These are phyloP conservation scores for Prunella vulgaris DNA, from an alignment of 257 asterid species.

Conservation along the genomic window DNA sequence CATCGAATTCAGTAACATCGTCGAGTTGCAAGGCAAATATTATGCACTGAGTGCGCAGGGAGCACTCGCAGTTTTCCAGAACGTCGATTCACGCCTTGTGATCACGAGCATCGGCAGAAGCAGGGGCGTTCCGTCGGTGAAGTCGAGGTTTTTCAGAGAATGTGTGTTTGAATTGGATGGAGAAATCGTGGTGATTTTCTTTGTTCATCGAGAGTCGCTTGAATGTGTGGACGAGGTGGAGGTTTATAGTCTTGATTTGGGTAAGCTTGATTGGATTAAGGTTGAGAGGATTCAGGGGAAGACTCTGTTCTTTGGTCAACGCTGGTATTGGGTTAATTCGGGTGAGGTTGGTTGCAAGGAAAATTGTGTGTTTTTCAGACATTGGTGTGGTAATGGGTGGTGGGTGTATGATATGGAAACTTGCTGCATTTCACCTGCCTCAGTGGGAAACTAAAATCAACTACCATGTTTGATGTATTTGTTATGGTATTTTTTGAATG, in stretches of 20 bases:
- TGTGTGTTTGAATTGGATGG: constrained; percentile 26
- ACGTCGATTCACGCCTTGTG: background rate
- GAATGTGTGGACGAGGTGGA: background rate
- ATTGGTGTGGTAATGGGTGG: constrained; percentile 19
- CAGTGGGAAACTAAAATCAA: background rate
- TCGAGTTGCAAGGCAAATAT: background rate
- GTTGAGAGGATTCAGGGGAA: constrained; percentile 23
- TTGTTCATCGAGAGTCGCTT: background rate
- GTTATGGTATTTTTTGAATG: too few relatives aligned
- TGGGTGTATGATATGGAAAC: constrained; percentile 29
- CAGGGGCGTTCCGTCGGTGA: constrained; percentile 25
- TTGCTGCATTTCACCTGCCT: constrained; percentile 16
- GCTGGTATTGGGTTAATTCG: constrained; percentile 21
- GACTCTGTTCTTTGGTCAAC: constrained; percentile 22
- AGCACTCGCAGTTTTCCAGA: background rate
- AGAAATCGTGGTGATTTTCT: background rate
- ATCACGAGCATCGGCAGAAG: constrained; percentile 11
- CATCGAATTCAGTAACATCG: background rate
- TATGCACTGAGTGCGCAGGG: background rate
- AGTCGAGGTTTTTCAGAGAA: constrained; percentile 23
- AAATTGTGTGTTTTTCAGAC: constrained; percentile 28
- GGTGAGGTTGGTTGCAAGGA: constrained; percentile 28
- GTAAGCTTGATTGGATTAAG: background rate
- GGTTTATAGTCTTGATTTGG: background rate
- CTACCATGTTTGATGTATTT: too few relatives aligned